A percentile compares a stretch with the other conserved stretches of the same genome.
These are phyloP conservation scores for Hypoxylon sp. DNA, from an alignment of 2,329 filamentous ascomycete species.

Conservation along the genomic window DNA sequence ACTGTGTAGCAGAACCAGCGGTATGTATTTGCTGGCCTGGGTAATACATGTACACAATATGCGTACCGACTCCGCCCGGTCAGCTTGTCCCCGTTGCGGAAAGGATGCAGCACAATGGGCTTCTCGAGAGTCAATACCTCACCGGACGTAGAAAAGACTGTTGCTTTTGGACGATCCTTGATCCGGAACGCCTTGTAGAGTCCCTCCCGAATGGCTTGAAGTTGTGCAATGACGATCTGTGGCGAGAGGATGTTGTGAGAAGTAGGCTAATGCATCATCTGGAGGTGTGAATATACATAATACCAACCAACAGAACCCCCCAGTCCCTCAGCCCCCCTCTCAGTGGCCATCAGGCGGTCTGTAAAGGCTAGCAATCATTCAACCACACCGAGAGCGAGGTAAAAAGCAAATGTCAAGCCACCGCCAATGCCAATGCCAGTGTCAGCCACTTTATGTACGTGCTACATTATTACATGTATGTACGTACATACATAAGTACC, in stretches of 20 bases:
- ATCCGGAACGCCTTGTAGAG: constrained; percentile 25
- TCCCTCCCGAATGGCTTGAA: constrained; percentile 21
- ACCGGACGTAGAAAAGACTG: constrained; percentile 17
- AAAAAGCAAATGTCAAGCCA: constrained; percentile 41
- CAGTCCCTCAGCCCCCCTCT: constrained; percentile 24
- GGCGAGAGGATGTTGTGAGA: constrained; percentile 34
- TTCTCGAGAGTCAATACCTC: constrained; percentile 17
- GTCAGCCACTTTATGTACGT: no score
- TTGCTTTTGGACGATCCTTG: constrained; percentile 33
- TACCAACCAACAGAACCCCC: constrained; percentile 11
- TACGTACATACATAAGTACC: no score
- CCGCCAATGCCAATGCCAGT: constrained; percentile 13
- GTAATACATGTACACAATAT: constrained; percentile 43
- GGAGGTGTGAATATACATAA: constrained; percentile 22
- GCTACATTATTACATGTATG: no score
- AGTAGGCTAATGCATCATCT: constrained; percentile 36
- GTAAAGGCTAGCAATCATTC: constrained; percentile 10
- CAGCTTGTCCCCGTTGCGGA: constrained; percentile 34
- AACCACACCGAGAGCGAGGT: constrained; percentile 31
- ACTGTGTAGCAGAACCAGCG: constrained; percentile 36
- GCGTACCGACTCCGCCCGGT: constrained; percentile 32
- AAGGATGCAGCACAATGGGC: constrained; percentile 16
- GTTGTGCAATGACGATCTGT: constrained; percentile 33
- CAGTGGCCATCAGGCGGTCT: constrained; percentile 17
- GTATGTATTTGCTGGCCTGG: constrained; percentile 30